Evolutionary conservation across 176 grass and related monocot species (phyloP).

Genomic region (Aegilops umbellulata): DNA sequence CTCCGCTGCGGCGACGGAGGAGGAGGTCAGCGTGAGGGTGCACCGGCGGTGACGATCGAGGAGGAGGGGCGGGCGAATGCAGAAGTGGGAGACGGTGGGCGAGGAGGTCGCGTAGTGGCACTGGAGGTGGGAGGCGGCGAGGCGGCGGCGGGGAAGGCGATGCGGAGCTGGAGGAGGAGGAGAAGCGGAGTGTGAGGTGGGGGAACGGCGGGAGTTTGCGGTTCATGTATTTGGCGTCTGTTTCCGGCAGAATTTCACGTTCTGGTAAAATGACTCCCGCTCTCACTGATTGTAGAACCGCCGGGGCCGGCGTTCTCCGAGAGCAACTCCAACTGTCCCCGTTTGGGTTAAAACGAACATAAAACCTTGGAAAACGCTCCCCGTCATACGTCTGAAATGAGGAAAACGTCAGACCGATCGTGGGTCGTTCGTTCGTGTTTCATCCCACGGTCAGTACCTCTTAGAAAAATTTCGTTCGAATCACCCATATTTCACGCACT

Average conservation of each 20-base stretch:
- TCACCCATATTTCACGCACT: no score
- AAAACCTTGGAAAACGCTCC: no score
- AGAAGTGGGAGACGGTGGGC: slow-evolving; percentile 10
- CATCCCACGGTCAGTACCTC: no score
- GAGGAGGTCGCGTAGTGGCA: slow-evolving; percentile 24
- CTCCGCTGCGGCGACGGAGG: slow-evolving; percentile 4
- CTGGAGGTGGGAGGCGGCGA: slow-evolving; percentile 16
- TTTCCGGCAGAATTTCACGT: not conserved
- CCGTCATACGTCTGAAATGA: no score
- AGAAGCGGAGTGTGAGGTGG: not conserved
- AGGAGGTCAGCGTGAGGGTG: slow-evolving; percentile 22
- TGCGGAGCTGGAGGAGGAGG: not conserved
- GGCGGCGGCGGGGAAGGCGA: not conserved
- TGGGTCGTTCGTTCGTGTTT: no score
- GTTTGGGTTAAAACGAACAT: no score
- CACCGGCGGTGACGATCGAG: slow-evolving; percentile 13
- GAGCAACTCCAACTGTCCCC: no score
- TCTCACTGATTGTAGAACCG: no score
- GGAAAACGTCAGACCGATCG: no score
- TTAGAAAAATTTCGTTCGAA: no score
- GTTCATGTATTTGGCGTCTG: slow-evolving; percentile 5
- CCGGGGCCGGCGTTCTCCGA: no score
- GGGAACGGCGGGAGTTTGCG: slow-evolving; percentile 47
- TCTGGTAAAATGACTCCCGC: not conserved
- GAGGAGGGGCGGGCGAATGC: not conserved